Base-by-base conservation (phyloP, 192 early-diverging fungal species). In the Ambispora gerdemannii region DNA sequence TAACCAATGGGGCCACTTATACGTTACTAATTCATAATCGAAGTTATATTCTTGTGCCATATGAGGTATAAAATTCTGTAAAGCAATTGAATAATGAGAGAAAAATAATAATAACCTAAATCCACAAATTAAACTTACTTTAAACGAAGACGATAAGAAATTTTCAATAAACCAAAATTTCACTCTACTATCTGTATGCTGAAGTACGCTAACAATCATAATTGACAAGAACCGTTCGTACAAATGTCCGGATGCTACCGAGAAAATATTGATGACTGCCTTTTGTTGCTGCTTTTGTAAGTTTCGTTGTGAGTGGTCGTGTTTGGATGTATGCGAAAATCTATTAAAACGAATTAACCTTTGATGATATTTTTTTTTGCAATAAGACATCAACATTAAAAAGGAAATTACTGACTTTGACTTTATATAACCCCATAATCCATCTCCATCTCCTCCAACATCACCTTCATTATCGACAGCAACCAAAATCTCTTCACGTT, bases 111-210 rank as follows among this genome's bases (percentile, higher is more conserved):
- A 30, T 28, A 31, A 10, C 20, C 22, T 4, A 25, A 33, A 61
- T 22, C 43, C 8, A 72, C 19, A 22, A 30, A 49, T 43, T 43
- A 43, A 47, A 35, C 32, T 70, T 78, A 87, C 89, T 85, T 93
- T 96, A 82, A 99, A 99, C 4, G 90, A 90, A 3, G 97, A 95
- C 22, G 94, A 96, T 72, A 97, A 79, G 74, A 99, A 99, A 81
- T 97, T 95, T 74, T 94, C 92, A 74, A 99, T 97, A 72, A 99
- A 87, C 95, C 95, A 99, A 75, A 99, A 99, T 78, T 97, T 99
- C 50, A 97, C 95, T 1, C 86, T 86, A 67, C 88, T 94, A 28
- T 93, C 69, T 2, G 97, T 97, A 66, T 91, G 89, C 69, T 89
- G 83, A 73, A 94, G 82, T 13, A 99, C 97, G 75, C 89, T 90